Evolutionary conservation across 192 early-diverging fungal species (phyloP).

Genomic region (Gonapodya sp.): DNA sequence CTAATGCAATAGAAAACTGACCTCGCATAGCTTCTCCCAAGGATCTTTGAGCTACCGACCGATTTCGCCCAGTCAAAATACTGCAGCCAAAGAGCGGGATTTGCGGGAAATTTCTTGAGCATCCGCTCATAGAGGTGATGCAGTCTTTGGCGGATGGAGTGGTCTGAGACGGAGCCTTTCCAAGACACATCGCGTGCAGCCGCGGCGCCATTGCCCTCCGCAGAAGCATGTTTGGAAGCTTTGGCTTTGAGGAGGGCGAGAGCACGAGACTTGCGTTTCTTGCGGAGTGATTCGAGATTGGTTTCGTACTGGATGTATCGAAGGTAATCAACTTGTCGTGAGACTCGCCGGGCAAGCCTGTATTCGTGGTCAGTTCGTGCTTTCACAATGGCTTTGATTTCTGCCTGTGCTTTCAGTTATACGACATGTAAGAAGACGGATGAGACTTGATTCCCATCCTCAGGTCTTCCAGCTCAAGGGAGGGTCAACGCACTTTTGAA

Average conservation of each 20-base stretch:
- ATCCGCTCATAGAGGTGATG: slow-evolving; percentile 70
- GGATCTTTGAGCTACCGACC: slow-evolving; percentile 37
- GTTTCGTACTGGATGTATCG: slow-evolving; percentile 93
- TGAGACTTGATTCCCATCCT: not conserved
- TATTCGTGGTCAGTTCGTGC: slow-evolving; percentile 85
- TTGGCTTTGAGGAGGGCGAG: slow-evolving; percentile 2
- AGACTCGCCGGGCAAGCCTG: slow-evolving; percentile 65
- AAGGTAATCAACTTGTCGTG: slow-evolving; percentile 67
- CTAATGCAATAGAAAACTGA: slow-evolving; percentile 13
- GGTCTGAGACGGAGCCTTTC: slow-evolving; percentile 52
- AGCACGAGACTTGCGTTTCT: slow-evolving; percentile 62
- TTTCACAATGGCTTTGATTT: slow-evolving; percentile 81
- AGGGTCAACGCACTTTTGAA: slow-evolving; percentile 57
- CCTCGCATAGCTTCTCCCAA: slow-evolving; percentile 67
- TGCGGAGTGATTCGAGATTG: slow-evolving; percentile 75
- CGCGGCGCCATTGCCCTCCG: not conserved
- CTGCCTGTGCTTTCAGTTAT: slow-evolving; percentile 31
- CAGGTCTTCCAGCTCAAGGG: too few species aligned
- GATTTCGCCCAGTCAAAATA: slow-evolving; percentile 76
- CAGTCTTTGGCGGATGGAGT: slow-evolving; percentile 63
- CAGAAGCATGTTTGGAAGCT: not conserved
- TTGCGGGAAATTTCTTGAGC: slow-evolving; percentile 66
- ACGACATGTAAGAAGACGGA: not conserved
- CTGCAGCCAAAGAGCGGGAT: slow-evolving; percentile 78
- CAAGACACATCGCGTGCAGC: slow-evolving; percentile 2